Evolutionary conservation across 1,284 basidiomycete genomes (phyloP), one percentile per base, ranked within the genome.

Genomic region (Cerrena zonata): DNA sequence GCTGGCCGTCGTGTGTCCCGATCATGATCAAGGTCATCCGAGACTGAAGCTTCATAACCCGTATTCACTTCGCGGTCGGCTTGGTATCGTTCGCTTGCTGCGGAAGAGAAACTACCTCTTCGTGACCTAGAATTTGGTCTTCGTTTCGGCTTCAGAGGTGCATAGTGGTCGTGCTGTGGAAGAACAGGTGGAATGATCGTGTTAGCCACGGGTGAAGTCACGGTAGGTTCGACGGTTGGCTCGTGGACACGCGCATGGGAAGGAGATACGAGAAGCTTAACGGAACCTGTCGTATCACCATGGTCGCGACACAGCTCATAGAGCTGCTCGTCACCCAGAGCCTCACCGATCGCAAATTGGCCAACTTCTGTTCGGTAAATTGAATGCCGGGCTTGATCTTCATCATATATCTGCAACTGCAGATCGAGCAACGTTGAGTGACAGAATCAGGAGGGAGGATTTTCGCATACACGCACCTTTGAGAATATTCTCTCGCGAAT

Each of bases 341-440:
- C 80, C 13, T 82, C 80, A 3, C 87, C 82, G 45, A 86, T 77
- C 15, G 88, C 86, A 58, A 76, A 83, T 24, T 80, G 77, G 48
- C 87, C 89, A 57, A 94, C 84, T 65, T 91, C 86, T 0, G 92
- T 94, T 45, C 82, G 82, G 71, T 89, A 92, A 49, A 95, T 85
- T n/a, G 85, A 80, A 62, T 86, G 84, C 24, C 77, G 80, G 3
- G 76, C 65, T 61, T 88, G 84, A 56, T 91, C 89, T 57, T 92
- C 90, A 55, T 94, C 91, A 25, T 78, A 77, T 49, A 95, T 90
- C 60, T 86, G 84, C 50, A 94, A 73, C 89, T 94, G 57, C 5
- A 56, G 22, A 38, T 42, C 30, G 68, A 22, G n/a, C 25, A 26
- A 36, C 26, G 21, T 12, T 15, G 22, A 49, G 46, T 2, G 3